These are phyloP conservation scores for Penicillium occitanis DNA, from an alignment of 2,329 filamentous ascomycete genomes.

Conservation along the genomic window DNA sequence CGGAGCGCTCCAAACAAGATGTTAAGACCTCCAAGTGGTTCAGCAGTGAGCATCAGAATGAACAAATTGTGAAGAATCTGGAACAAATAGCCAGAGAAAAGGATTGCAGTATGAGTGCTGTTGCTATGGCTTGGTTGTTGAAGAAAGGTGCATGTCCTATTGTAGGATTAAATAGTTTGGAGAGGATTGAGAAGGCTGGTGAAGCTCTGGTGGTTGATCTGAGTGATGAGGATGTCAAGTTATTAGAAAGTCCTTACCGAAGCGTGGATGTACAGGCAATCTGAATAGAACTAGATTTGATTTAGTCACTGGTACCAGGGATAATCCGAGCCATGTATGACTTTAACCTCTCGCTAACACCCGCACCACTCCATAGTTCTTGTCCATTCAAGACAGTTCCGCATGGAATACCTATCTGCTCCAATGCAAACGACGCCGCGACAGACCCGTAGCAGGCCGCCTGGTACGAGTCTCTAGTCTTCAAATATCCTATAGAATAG, in stretches of 20 bases:
- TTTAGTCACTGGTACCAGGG: not conserved
- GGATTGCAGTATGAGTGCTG: constrained; percentile 26
- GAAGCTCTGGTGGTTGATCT: not conserved
- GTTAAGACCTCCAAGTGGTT: constrained; percentile 24
- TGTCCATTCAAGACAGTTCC: not conserved
- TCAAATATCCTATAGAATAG: constrained; percentile 30
- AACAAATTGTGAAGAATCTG: constrained; percentile 24
- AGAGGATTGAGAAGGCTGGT: constrained; percentile 24
- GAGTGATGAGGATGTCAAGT: constrained; percentile 1
- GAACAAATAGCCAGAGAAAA: constrained; percentile 23
- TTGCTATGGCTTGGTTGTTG: constrained; percentile 29
- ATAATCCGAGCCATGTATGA: not conserved
- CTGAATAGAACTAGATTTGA: not conserved
- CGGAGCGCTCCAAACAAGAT: constrained; percentile 23
- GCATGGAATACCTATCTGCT: constrained; percentile 16
- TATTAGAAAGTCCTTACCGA: constrained; percentile 9
- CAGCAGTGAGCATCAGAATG: constrained; percentile 23
- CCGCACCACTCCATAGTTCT: constrained; percentile 2
- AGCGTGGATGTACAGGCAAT: constrained; percentile 11
- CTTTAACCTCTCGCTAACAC: not conserved
- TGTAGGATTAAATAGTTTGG: constrained; percentile 28
- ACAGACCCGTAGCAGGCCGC: constrained; percentile 36
- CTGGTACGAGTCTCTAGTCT: constrained; percentile 25
- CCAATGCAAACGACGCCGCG: constrained; percentile 34
- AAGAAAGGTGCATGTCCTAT: constrained; percentile 27